Evolutionary conservation across 1,284 basidiomycete species (phyloP).

Genomic region (Xerocomus nothofagi): DNA sequence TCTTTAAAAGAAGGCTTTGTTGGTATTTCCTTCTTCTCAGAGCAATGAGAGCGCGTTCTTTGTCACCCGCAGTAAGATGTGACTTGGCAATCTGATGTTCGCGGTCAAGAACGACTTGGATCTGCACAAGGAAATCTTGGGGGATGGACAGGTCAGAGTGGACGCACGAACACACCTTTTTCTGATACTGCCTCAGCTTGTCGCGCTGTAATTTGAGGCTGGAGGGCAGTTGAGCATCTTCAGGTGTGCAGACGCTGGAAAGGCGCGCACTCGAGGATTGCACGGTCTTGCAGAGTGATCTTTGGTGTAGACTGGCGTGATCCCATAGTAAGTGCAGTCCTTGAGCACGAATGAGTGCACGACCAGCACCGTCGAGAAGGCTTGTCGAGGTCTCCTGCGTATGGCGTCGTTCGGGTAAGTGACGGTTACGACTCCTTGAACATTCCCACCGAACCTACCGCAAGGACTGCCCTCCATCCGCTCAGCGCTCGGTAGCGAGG

Average conservation of each 20-base stretch:
- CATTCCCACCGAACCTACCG: constrained; percentile 22
- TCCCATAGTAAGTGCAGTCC: constrained; percentile 53
- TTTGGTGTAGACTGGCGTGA: constrained; percentile 79
- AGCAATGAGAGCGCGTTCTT: constrained; percentile 84
- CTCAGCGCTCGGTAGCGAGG: constrained; percentile 19
- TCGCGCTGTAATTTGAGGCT: constrained; percentile 94
- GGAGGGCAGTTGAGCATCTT: constrained; percentile 26
- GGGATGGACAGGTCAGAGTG: constrained; percentile 1
- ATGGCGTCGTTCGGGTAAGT: no score
- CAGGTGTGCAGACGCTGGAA: constrained; percentile 16
- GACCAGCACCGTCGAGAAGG: background rate
- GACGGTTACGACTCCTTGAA: no score
- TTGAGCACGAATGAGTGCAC: constrained; percentile 2
- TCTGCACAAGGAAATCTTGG: constrained; percentile 46
- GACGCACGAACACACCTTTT: constrained; percentile 58
- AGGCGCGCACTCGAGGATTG: constrained; percentile 83
- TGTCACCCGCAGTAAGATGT: constrained; percentile 80
- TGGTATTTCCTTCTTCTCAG: constrained; percentile 92
- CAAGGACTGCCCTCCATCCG: constrained; percentile 4
- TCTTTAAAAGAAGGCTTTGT: constrained; percentile 83
- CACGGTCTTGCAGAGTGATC: constrained; percentile 91
- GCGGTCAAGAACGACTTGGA: constrained; percentile 82
- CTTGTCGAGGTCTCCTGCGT: background rate
- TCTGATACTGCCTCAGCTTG: constrained; percentile 94
- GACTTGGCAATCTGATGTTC: constrained; percentile 89